Conservation (phyloP, 768 basidiomycete genomes). For the Dioszegia hungarica region DNA sequence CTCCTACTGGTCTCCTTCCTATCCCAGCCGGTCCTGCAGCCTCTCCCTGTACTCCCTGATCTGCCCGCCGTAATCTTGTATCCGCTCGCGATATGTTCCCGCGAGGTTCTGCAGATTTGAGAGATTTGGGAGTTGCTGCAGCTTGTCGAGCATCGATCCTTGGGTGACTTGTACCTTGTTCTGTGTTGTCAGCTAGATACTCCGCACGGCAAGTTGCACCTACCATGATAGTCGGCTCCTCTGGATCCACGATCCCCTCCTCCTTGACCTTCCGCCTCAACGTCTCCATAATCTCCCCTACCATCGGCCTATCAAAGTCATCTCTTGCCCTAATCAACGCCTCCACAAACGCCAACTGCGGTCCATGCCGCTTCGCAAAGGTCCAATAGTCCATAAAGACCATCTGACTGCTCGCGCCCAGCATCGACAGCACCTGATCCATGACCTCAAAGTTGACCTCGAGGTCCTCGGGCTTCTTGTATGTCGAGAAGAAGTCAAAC, state of each 20-base stretch:
- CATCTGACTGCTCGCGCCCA: constrained; percentile 81
- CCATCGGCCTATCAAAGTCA: constrained; percentile 82
- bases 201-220: constrained; percentile 1
- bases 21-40: constrained; percentile 8
- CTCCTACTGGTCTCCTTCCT: no score
- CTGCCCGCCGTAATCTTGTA: constrained; percentile 6
- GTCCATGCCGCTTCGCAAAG: constrained; percentile 90
- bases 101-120: constrained; percentile 12
- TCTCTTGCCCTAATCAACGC: constrained; percentile 80
- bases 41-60: constrained; percentile 11
- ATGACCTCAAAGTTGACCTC: constrained; percentile 79
- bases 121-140: constrained; percentile 14
- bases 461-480: constrained; percentile 73
- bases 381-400: constrained; percentile 87
- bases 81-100: constrained; percentile 9
- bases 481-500: constrained; percentile 72
- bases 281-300: constrained; percentile 87
- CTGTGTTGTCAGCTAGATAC: not conserved
- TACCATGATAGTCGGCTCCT: constrained; percentile 49
- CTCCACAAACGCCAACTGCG: constrained; percentile 86
- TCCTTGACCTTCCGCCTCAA: constrained; percentile 89
- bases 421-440: constrained; percentile 71
- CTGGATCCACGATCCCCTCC: constrained; percentile 53
- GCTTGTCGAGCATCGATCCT: constrained; percentile 7
- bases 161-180: constrained; percentile 6